Base-by-base conservation (phyloP, 208 protist species). In the Trypanosoma melophagium region DNA sequence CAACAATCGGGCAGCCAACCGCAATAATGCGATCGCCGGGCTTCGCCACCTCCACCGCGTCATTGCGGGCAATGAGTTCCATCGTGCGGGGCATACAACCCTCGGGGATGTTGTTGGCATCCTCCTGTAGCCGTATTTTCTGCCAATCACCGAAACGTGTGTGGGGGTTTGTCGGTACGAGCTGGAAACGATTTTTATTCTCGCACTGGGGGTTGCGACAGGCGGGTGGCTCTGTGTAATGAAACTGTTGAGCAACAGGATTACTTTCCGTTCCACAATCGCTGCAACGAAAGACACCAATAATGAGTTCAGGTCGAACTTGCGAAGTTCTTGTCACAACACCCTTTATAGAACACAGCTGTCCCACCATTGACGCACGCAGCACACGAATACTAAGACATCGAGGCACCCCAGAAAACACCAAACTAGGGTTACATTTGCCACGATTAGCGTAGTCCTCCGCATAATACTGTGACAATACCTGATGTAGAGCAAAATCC, bases 241-340 rank as follows among this genome's bases (percentile, higher is more conserved):
- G 93, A 80, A 99, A 99, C 76, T 99, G 96, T 87, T 99, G 99
- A 50, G 76, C 72, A 0, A 99, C 84, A 17, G 88, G 81, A 14
- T 78, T 19, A 22, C 87, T 97, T 69, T 92, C 73, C 5, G 86
- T 93, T 7, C 86, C 77, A 79, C 99, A 99, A 69, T 99, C 96
- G 56, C 79, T 71, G 87, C 99, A 99, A 47, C 76, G 71, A 71
- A 99, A 99, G 7, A 93, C 89, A 24, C 96, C 99, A 12, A 94
- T 76, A 13, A 99, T 58, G 7, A 99, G 85, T 81, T 99, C 99
- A 7, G 99, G 99, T 12, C 98, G 83, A 14, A 99, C 96, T 76
- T 99, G 98, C 17, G 97, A 98, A 2, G 98, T 99, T 41, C 99
- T 91, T 49, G 98, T 99, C 3, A 99, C 98, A 8, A 99, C 99